phyloP scores from a whole-genome alignment of 208 protist species.

The Acanthamoeba healyi region DNA sequence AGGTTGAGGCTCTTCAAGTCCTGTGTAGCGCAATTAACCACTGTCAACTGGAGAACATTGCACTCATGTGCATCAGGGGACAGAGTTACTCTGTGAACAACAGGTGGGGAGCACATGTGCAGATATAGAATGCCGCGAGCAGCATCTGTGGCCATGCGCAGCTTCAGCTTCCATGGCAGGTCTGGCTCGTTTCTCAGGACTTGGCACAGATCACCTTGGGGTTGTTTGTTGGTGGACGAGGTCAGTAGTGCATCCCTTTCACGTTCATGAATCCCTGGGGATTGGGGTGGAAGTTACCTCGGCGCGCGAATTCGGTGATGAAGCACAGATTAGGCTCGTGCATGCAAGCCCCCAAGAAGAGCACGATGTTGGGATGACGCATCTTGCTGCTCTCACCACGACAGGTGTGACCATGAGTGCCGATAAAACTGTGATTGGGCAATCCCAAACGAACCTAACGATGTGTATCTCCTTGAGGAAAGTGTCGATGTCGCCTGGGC shows the following conservation, averaged over 20 bases:
- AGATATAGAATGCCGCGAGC: slow-evolving; percentile 10
- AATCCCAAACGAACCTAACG: neutral
- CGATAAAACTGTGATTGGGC: no score
- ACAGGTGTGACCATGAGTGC: no score
- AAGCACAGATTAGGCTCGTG: neutral
- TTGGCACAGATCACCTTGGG: neutral
- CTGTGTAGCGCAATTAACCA: neutral
- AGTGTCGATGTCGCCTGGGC: neutral
- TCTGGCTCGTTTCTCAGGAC: neutral
- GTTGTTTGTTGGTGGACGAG: no score
- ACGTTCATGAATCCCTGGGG: no score
- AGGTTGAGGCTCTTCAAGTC: slow-evolving; percentile 60
- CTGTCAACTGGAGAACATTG: no score
- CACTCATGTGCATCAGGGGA: no score
- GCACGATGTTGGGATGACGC: slow-evolving; percentile 26
- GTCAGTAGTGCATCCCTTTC: neutral
- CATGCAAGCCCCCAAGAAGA: slow-evolving; percentile 25
- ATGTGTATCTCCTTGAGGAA: slow-evolving; percentile 6
- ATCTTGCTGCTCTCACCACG: neutral
- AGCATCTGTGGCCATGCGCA: slow-evolving; percentile 4
- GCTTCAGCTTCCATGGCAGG: slow-evolving; percentile 14
- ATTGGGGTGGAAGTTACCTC: neutral
- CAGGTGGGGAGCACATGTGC: slow-evolving; percentile 22
- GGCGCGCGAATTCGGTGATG: slow-evolving; percentile 2
- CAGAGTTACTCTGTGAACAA: neutral